These are phyloP conservation scores for Polyrhizophydium stewartii DNA, from an alignment of 371 early-diverging fungal species.

Conservation along the genomic window DNA sequence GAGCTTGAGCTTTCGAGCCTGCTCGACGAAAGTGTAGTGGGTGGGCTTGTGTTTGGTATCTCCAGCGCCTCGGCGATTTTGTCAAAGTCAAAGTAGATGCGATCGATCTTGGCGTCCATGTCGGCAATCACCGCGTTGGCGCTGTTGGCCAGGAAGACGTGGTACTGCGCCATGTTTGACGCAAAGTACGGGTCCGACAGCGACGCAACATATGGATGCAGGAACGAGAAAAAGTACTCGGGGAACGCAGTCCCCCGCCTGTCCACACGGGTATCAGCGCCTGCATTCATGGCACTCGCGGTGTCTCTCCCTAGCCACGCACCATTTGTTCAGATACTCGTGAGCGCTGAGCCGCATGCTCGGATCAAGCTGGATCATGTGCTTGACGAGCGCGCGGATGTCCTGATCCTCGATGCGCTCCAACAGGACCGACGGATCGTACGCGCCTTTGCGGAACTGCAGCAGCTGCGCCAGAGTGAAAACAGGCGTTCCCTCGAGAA, in stretches of 20 bases:
- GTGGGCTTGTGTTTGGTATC: conserved; percentile 5
- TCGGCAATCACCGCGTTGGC: conserved; percentile 19
- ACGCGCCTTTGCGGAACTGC: conserved; percentile 75
- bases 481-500: conserved; percentile 83
- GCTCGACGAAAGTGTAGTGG: too few relatives aligned
- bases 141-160: conserved; percentile 1
- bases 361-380: conserved; percentile 87
- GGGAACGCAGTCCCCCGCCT: conserved; percentile 77
- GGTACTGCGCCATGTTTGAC: neutral
- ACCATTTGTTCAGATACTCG: conserved; percentile 70
- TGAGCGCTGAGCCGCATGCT: conserved; percentile 62
- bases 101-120: conserved; percentile 73
- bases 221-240: conserved; percentile 57
- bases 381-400: conserved; percentile 67
- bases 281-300: neutral
- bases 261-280: neutral
- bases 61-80: conserved; percentile 48
- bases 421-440: conserved; percentile 60
- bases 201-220: conserved; percentile 64
- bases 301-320: conserved; percentile 6
- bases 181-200: neutral
- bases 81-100: conserved; percentile 72
- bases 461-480: conserved; percentile 88
- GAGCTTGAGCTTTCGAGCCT: too few relatives aligned
- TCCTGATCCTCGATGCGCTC: conserved; percentile 77